Evolutionary conservation across 345 rosid genomes (phyloP).

Genomic region (Acer saccharum): DNA sequence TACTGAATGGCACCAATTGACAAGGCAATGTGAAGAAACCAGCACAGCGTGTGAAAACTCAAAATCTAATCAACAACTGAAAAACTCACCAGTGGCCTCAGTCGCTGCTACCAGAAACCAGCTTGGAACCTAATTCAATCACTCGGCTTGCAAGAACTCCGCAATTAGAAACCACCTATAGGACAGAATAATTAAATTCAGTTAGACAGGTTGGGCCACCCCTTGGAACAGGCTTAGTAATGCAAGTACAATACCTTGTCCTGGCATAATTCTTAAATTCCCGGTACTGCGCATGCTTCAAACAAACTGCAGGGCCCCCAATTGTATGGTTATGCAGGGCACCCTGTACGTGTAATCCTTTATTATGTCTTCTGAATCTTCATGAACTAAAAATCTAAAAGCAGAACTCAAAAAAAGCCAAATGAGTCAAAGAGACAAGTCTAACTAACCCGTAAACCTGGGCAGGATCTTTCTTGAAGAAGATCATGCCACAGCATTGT

Average conservation of each 20-base stretch:
- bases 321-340: conserved; percentile 97
- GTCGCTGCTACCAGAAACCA: conserved; percentile 93
- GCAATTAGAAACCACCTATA: conserved; percentile 80
- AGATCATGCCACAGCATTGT: conserved; percentile 76
- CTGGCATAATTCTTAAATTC: conserved; percentile 80
- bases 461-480: conserved; percentile 76
- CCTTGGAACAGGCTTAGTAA: not conserved
- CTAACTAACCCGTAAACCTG: conserved; percentile 78
- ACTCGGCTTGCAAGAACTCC: conserved; percentile 71
- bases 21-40: no score
- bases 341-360: conserved; percentile 52
- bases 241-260: conserved; percentile 48
- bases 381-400: not conserved
- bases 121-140: conserved; percentile 69
- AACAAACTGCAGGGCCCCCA: conserved; percentile 86
- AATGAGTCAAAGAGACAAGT: not conserved
- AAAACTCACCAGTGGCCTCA: conserved; percentile 71
- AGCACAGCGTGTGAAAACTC: no score
- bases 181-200: conserved; percentile 6
- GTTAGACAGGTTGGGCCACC: not conserved
- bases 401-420: not conserved
- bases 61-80: not conserved
- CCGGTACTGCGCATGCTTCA: conserved; percentile 77
- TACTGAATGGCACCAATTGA: not conserved
- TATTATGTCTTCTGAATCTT: not conserved